phyloP scores from a whole-genome alignment of 148 eudicot genomes.

The Chenopodium quinoa region DNA sequence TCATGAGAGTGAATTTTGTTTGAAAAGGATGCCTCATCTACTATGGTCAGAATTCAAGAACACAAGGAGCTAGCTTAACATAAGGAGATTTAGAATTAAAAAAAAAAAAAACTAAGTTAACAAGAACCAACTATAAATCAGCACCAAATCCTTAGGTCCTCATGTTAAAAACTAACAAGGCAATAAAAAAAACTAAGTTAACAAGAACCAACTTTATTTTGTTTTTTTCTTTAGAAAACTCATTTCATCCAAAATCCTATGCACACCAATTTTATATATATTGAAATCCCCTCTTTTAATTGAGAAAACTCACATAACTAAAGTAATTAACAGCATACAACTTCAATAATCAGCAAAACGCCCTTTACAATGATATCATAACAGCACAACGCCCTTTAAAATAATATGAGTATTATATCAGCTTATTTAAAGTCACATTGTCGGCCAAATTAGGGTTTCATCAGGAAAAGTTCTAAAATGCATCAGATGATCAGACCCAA shows the following conservation, averaged over 20 bases:
- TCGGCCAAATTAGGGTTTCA: constrained; percentile 30
- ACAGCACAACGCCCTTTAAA: neutral
- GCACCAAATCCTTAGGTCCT: neutral
- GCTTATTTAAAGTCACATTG: constrained; percentile 3
- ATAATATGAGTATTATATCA: neutral
- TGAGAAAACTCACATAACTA: neutral
- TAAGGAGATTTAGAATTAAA: neutral
- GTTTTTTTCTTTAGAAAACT: neutral
- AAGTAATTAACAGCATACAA: neutral
- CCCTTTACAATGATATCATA: neutral
- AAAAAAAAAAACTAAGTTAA: neutral
- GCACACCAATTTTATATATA: neutral
- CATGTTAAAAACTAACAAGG: neutral
- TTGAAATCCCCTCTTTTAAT: neutral
- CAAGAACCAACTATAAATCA: neutral
- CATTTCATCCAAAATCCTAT: neutral
- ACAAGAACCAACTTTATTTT: neutral
- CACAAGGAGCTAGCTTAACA: neutral
- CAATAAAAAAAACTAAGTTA: no score
- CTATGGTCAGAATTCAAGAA: neutral
- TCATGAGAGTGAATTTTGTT: neutral
- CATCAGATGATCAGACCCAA: neutral
- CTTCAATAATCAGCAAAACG: neutral
- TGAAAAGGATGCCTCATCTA: neutral
- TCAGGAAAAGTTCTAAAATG: neutral